Evolutionary conservation across 2,329 filamentous ascomycete genomes (phyloP), one percentile per base, ranked within the genome.

Genomic region (Calonectria multiphialidica): DNA sequence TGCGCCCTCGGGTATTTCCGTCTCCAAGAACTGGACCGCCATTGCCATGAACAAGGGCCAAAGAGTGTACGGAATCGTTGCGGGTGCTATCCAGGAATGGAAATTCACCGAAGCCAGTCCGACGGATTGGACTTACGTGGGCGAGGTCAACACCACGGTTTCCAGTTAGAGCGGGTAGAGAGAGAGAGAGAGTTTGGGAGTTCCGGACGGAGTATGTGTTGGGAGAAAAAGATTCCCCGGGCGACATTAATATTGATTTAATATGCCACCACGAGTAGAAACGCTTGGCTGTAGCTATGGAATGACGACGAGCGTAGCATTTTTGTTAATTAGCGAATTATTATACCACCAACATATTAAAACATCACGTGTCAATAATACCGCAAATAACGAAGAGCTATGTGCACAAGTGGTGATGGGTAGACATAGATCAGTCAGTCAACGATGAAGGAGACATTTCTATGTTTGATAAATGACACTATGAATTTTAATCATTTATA

Each of bases 41-140:
- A 40, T 69, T 40, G 18, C 67, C 4, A 10, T 40, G 10, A 28
- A 64, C 25, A 30, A 25, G 9, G 67, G 57, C 25, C 35, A 33
- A 28, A 50, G 59, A 35, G 23, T 69, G 2, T 64, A 69, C 10
- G 47, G 59, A 3, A 16, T 69, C 2, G 28, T 69, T 4, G 21
- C 55, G 15, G 40, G n/a, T 30, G 28, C 49, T 2, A 40, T 69
- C 10, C 28, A 69, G 23, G 35, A 63, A 42, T 69, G 67, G 67
- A 25, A 23, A 12, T 69, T 69, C 28, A 37, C 53, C 1, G 21
- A 50, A 23, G 25, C 37, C 10, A 50, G 30, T 7, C 62, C 62
- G 6, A 49, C 35, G n/a, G 45, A 49, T 53, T 65, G 45, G 62
- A 65, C 33, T 15, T 47, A 59, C 15, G 53, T 53, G 3, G 53